phyloP scores from a whole-genome alignment of 1,284 basidiomycete genomes.

The Apiotrichum laibachii region DNA sequence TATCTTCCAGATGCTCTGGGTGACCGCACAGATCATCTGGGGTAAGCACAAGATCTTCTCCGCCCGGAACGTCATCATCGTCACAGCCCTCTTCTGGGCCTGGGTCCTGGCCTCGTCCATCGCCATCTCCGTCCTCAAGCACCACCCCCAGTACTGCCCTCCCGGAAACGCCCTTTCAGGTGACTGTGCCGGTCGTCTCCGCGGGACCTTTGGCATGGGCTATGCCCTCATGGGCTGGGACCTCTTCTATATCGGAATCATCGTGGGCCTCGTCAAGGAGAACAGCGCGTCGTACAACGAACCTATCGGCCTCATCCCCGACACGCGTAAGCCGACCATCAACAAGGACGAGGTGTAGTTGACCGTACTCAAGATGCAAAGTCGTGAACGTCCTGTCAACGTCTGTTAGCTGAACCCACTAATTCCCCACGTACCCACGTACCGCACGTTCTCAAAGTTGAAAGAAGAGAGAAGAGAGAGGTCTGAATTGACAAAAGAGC shows the following conservation, averaged over 20 bases:
- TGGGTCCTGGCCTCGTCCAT: slow-evolving; percentile 24
- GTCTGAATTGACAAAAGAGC: too few relatives aligned
- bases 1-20: slow-evolving; percentile 23
- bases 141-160: slow-evolving; percentile 26
- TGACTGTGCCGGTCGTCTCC: slow-evolving; percentile 28
- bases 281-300: slow-evolving; percentile 13
- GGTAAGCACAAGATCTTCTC: slow-evolving; percentile 19
- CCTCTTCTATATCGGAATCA: slow-evolving; percentile 27
- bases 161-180: not conserved
- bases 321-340: not conserved
- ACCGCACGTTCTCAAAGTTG: too few relatives aligned
- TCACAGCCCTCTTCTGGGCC: slow-evolving; percentile 21
- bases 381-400: too few relatives aligned
- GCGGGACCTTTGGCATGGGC: slow-evolving; percentile 16
- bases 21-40: slow-evolving; percentile 14
- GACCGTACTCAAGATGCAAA: too few relatives aligned
- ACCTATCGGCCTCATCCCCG: slow-evolving; percentile 15
- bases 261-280: slow-evolving; percentile 22
- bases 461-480: too few relatives aligned
- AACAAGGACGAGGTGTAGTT: too few relatives aligned
- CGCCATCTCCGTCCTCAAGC: slow-evolving; percentile 25
- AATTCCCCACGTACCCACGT: too few relatives aligned
- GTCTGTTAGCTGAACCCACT: too few relatives aligned
- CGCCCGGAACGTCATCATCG: slow-evolving; percentile 19
- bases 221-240: slow-evolving; percentile 13